Conservation (phyloP, 169 alveolate genomes). For the Pseudocohnilembus persalinus region DNA sequence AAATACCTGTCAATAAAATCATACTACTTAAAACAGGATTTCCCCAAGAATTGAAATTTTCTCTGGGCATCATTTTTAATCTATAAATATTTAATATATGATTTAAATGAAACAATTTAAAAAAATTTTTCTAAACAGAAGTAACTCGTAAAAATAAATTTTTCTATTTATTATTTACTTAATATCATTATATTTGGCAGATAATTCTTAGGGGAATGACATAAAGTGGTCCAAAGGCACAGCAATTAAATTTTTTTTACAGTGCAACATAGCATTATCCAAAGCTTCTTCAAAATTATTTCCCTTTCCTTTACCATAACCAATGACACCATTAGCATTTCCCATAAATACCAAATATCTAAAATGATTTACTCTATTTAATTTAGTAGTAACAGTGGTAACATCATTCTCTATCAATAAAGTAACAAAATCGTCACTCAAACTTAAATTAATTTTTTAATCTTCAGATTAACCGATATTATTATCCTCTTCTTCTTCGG, state of each 20-base stretch:
- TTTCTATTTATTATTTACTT: too few relatives aligned
- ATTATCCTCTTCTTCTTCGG: constrained; percentile 25
- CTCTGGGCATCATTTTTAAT: constrained; percentile 52
- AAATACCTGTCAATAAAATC: constrained; percentile 61
- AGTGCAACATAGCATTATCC: constrained; percentile 48
- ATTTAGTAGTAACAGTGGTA: constrained; percentile 54
- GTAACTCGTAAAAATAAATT: too few relatives aligned
- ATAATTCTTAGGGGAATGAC: constrained; percentile 40
- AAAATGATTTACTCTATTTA: constrained; percentile 60
- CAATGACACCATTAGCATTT: constrained; percentile 62
- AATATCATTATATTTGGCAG: constrained; percentile 55
- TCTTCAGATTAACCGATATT: not conserved
- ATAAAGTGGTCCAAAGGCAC: constrained; percentile 38
- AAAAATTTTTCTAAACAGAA: not conserved
- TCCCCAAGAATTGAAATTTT: constrained; percentile 68
- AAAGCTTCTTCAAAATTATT: constrained; percentile 65
- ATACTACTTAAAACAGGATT: constrained; percentile 52
- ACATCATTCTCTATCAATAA: constrained; percentile 58
- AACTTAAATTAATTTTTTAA: not conserved
- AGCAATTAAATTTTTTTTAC: constrained; percentile 49
- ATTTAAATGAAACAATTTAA: too few relatives aligned
- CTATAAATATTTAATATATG: not conserved
- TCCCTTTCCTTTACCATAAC: constrained; percentile 73
- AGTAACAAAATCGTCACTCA: constrained; percentile 43
- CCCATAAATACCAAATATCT: constrained; percentile 67